These are phyloP conservation scores for Nephelium lappaceum DNA, from an alignment of 345 rosid species.

Conservation along the genomic window DNA sequence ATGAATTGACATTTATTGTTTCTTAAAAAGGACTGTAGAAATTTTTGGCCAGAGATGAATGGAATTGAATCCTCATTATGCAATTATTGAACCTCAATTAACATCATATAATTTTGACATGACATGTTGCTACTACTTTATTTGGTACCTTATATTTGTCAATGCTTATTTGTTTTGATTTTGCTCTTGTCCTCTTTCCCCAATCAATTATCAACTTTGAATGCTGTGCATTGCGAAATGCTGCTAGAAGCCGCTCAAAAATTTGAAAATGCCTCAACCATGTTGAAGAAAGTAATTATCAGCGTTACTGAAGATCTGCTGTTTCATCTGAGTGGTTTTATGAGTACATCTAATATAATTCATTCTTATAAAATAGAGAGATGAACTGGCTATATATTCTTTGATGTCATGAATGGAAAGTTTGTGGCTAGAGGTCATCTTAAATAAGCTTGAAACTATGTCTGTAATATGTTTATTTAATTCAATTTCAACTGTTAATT, in stretches of 20 bases:
- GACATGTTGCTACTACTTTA: background rate
- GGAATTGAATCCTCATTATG: background rate
- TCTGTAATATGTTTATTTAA: conserved; percentile 1
- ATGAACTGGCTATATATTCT: background rate
- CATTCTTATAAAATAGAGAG: background rate
- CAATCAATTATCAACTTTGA: conserved; percentile 85
- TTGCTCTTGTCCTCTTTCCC: background rate
- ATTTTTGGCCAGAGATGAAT: background rate
- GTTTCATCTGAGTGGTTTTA: background rate
- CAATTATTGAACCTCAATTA: conserved; percentile 2
- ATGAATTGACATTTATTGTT: background rate
- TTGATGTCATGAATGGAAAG: background rate
- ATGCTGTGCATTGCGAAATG: conserved; percentile 90
- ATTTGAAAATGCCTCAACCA: conserved; percentile 34
- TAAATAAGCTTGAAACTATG: background rate
- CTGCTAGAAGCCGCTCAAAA: conserved; percentile 48
- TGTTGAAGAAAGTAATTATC: background rate
- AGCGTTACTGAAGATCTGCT: conserved; percentile 4
- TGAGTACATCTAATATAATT: background rate
- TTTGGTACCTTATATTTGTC: background rate
- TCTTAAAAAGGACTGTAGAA: background rate
- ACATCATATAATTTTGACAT: background rate
- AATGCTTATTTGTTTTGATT: background rate
- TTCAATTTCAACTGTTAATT: background rate
- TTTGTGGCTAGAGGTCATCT: conserved; percentile 13